Base-by-base conservation (phyloP, 208 protist species). In the Balamuthia mandrillaris region DNA sequence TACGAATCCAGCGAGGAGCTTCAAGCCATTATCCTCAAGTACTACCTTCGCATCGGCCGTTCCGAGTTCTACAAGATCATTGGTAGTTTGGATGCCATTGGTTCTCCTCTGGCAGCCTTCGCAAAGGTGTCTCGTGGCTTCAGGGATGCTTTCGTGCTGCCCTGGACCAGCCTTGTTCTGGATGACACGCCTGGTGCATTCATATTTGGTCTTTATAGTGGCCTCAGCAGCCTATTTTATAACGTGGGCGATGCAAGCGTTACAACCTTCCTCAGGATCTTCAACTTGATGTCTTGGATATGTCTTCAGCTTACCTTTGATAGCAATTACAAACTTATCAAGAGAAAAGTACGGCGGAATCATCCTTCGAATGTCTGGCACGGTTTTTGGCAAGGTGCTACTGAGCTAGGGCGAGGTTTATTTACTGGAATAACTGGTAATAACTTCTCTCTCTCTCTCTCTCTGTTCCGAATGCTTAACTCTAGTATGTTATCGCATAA, bases 121-220 rank as follows among this genome's bases (percentile, higher is more conserved):
- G 21, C 16, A 24, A 79, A 79, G 70, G 21, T 79, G 31, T 6
- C 42, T 65, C 51, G 24, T 16, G 70, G 70, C 27, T 16, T 79
- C 5, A 6, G 70, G n/a, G 70, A 79, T 29, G 35, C 24, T 14
- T 21, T 79, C 18, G 39, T 79, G n/a, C 5, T 79, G 6, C 70
- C 70, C 35, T 79, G 70, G 70, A 39, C 70, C 31, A n/a, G 16
- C 14, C 31, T 79, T 14, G 70, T 79, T 14, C 70, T 58, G 6
- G 70, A 79, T 29, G 70, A 79, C 35, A 79, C 70, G 18, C 70
- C 70, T 9, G 70, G 70, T 9, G 70, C 70, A 5, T 79, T 79
- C 45, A 60, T 79, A 10, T 9, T 58, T 21, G 70, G 70, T 16
- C 24, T 79, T 24, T 7, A 37, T 6, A 58, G 70, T 33, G 70